phyloP scores from a whole-genome alignment of 2,329 filamentous ascomycete genomes.

The Botrytis medusae region DNA sequence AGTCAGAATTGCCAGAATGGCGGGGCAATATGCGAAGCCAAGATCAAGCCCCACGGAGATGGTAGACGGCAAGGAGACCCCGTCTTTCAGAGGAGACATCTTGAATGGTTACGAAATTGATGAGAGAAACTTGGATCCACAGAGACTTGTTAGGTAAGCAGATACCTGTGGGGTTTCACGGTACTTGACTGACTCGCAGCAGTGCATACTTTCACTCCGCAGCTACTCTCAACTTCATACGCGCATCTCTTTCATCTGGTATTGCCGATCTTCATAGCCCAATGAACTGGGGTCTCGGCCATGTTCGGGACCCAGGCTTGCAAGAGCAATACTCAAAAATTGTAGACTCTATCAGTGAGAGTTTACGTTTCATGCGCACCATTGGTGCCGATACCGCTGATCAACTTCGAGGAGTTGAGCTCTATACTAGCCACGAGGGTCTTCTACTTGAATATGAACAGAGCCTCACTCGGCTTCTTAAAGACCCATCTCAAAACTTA shows the following conservation, averaged over 20 bases:
- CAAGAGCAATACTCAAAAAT: constrained; percentile 85
- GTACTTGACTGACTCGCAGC: constrained; percentile 19
- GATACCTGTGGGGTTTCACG: not conserved
- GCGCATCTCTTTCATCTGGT: constrained; percentile 78
- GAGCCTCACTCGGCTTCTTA: constrained; percentile 74
- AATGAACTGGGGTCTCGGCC: constrained; percentile 90
- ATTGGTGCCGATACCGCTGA: constrained; percentile 85
- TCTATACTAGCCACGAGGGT: constrained; percentile 95
- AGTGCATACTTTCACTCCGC: constrained; percentile 95
- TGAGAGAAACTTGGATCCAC: constrained; percentile 79
- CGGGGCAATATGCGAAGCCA: constrained; percentile 96
- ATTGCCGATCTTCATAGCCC: constrained; percentile 93
- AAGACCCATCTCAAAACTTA: constrained; percentile 51
- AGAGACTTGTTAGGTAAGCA: constrained; percentile 69
- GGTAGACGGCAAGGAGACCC: constrained; percentile 75
- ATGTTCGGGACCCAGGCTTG: constrained; percentile 79
- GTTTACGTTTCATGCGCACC: constrained; percentile 89
- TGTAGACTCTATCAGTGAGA: constrained; percentile 83
- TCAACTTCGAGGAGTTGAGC: constrained; percentile 85
- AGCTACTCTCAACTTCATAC: constrained; percentile 89
- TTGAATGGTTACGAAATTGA: constrained; percentile 81
- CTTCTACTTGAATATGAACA: constrained; percentile 94
- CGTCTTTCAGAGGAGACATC: constrained; percentile 93
- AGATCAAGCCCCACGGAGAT: constrained; percentile 84
- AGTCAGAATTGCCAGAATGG: constrained; percentile 92